Percentiles rank a stretch among this genome's conserved stretches.
Conservation (phyloP, 768 basidiomycete species). For the Lenzites betulinus region DNA sequence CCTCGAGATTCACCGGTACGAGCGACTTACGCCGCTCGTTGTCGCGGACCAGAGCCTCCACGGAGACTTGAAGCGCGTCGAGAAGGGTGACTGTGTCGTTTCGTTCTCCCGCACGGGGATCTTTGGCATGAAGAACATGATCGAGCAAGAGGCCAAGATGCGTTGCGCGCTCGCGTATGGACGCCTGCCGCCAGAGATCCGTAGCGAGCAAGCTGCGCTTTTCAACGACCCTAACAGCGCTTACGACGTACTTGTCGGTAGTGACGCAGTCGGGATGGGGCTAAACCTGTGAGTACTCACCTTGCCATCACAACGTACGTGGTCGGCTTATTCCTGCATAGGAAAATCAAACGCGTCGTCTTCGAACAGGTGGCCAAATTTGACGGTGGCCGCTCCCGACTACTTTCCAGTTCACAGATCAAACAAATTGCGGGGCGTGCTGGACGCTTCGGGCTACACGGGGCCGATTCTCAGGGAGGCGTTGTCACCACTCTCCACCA, state of each 20-base stretch:
- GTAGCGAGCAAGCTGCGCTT: slow-evolving; percentile 87
- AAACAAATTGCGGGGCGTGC: slow-evolving; percentile 97
- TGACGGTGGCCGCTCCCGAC: slow-evolving; percentile 45
- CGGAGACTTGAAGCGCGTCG: slow-evolving; percentile 59
- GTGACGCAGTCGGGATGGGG: slow-evolving; percentile 97
- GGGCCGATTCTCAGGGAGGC: slow-evolving; percentile 51
- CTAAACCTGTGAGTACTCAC: slow-evolving; percentile 77
- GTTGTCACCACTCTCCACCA: slow-evolving; percentile 70
- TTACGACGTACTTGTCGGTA: slow-evolving; percentile 88
- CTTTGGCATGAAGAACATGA: slow-evolving; percentile 68
- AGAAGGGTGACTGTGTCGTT: slow-evolving; percentile 89
- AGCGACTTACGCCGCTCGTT: slow-evolving; percentile 83
- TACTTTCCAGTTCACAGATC: slow-evolving; percentile 71
- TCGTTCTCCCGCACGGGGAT: slow-evolving; percentile 78
- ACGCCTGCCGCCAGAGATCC: slow-evolving; percentile 85
- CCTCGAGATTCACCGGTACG: slow-evolving; percentile 75
- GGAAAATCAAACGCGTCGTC: slow-evolving; percentile 88
- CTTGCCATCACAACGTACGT: neutral
- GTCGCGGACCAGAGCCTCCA: slow-evolving; percentile 66
- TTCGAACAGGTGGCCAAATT: slow-evolving; percentile 73
- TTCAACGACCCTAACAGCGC: slow-evolving; percentile 88
- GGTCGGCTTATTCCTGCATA: slow-evolving; percentile 34
- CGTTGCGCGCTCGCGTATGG: slow-evolving; percentile 94
- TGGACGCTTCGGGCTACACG: slow-evolving; percentile 80
- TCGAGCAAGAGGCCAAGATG: slow-evolving; percentile 74